phyloP scores from a whole-genome alignment of 2,329 filamentous ascomycete genomes.

The Venturia pyrina region DNA sequence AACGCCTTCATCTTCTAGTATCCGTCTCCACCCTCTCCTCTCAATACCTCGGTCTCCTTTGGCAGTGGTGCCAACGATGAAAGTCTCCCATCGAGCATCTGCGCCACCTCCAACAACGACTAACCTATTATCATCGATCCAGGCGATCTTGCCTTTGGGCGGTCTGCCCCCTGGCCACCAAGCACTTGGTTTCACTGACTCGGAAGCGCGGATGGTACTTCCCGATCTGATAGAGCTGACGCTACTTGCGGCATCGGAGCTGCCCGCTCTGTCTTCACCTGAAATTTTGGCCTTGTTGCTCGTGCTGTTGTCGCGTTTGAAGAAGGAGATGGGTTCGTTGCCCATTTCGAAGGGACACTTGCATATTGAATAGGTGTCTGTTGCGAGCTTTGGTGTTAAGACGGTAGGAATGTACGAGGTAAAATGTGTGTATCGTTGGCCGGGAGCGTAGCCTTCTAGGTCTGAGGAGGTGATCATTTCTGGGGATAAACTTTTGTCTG shows the following conservation, averaged over 20 bases:
- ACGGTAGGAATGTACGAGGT: slow-evolving; percentile 61
- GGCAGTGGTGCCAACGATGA: slow-evolving; percentile 53
- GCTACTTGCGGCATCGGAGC: neutral
- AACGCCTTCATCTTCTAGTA: slow-evolving; percentile 38
- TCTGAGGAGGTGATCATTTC: slow-evolving; percentile 13
- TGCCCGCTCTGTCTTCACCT: neutral
- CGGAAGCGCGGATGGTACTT: slow-evolving; percentile 1
- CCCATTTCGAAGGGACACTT: slow-evolving; percentile 74
- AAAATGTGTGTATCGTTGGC: slow-evolving; percentile 76
- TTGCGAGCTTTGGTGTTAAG: slow-evolving; percentile 69
- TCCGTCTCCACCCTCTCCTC: slow-evolving; percentile 74
- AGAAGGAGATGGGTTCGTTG: slow-evolving; percentile 47
- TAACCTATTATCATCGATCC: slow-evolving; percentile 65
- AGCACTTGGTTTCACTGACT: slow-evolving; percentile 29
- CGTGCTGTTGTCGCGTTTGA: slow-evolving; percentile 15
- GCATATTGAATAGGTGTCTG: slow-evolving; percentile 79
- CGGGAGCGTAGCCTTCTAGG: slow-evolving; percentile 38
- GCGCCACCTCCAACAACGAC: slow-evolving; percentile 69
- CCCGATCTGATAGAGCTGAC: neutral
- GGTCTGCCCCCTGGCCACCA: slow-evolving; percentile 34
- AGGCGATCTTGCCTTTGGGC: slow-evolving; percentile 76
- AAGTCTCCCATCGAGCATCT: slow-evolving; percentile 82
- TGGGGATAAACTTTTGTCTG: neutral
- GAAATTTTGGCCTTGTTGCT: neutral
- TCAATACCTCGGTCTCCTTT: slow-evolving; percentile 51